Evolutionary conservation across 164 flowering plant genomes (phyloP).

Genomic region (Umbilicus rupestris): DNA sequence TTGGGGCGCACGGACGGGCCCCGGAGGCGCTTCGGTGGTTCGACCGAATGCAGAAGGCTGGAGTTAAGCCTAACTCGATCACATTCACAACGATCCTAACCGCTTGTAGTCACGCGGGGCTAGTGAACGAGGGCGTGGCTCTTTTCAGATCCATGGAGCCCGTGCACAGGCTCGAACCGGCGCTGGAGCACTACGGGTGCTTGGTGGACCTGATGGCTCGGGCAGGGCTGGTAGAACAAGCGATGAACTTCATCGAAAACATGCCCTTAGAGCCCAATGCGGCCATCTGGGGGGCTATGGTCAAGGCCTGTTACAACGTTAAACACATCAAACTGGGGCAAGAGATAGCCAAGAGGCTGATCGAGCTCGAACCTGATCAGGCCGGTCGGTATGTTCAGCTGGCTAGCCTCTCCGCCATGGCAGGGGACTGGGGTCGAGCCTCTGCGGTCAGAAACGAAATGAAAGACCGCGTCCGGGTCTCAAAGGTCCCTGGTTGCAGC

Average conservation of each 20-base stretch:
- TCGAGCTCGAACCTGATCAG: neutral
- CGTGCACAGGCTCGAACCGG: constrained; percentile 21
- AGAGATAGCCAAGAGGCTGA: neutral
- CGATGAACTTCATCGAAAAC: constrained; percentile 19
- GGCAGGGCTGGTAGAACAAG: constrained; percentile 30
- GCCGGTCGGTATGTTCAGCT: neutral
- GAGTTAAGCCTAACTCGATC: constrained; percentile 24
- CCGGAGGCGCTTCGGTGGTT: constrained; percentile 20
- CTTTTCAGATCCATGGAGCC: constrained; percentile 24
- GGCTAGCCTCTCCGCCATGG: neutral
- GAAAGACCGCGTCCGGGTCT: neutral
- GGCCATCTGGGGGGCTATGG: constrained; percentile 31
- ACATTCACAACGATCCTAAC: constrained; percentile 28
- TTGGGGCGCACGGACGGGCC: constrained; percentile 32
- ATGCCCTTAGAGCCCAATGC: constrained; percentile 30
- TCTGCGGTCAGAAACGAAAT: neutral
- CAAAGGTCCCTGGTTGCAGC: neutral
- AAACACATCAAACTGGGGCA: neutral
- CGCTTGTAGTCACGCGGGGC: constrained; percentile 37
- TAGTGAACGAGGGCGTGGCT: constrained; percentile 21
- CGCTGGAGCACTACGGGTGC: constrained; percentile 35
- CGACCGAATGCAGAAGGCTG: constrained; percentile 22
- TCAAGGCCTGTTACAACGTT: neutral
- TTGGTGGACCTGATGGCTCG: constrained; percentile 41
- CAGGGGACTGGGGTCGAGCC: neutral